Conservation (phyloP, 192 early-diverging fungal species). For the Gigaspora rosea region DNA sequence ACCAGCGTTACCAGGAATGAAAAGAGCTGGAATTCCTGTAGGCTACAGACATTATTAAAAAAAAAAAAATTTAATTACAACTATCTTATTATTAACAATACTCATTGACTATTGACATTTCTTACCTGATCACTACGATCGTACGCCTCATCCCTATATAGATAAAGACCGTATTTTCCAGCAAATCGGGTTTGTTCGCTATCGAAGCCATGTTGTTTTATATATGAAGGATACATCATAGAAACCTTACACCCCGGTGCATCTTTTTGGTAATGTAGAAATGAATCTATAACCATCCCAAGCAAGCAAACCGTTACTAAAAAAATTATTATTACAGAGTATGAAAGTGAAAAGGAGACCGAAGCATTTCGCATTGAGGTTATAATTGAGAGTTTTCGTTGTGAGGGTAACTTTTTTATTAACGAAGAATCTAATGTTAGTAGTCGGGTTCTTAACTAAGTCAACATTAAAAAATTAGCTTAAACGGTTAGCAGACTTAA, state of each 20-base stretch:
- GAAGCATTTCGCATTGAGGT: constrained; percentile 25
- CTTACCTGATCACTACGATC: constrained; percentile 49
- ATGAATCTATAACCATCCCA: constrained; percentile 58
- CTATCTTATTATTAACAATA: no score
- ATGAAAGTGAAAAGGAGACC: constrained; percentile 23
- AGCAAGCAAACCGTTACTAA: constrained; percentile 35
- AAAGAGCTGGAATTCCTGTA: constrained; percentile 81
- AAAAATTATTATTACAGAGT: constrained; percentile 26
- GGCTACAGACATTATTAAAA: constrained; percentile 40
- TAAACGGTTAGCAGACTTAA: no score
- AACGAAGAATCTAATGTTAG: no score
- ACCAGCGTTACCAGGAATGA: constrained; percentile 95
- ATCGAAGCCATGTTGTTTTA: constrained; percentile 52
- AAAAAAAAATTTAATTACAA: neutral
- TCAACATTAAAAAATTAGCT: no score
- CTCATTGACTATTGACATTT: neutral
- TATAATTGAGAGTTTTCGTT: neutral
- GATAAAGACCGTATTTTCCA: constrained; percentile 73
- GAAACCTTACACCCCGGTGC: constrained; percentile 52
- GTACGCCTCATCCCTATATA: constrained; percentile 71
- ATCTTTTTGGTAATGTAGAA: constrained; percentile 66
- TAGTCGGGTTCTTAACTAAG: no score
- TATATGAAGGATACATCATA: constrained; percentile 57
- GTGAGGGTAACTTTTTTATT: no score
- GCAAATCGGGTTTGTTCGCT: constrained; percentile 60